Percentiles rank a stretch among this genome's conserved stretches.
phyloP scores from a whole-genome alignment of 805 yeast genomes.

The Sugiyamaella qingdaonensis region DNA sequence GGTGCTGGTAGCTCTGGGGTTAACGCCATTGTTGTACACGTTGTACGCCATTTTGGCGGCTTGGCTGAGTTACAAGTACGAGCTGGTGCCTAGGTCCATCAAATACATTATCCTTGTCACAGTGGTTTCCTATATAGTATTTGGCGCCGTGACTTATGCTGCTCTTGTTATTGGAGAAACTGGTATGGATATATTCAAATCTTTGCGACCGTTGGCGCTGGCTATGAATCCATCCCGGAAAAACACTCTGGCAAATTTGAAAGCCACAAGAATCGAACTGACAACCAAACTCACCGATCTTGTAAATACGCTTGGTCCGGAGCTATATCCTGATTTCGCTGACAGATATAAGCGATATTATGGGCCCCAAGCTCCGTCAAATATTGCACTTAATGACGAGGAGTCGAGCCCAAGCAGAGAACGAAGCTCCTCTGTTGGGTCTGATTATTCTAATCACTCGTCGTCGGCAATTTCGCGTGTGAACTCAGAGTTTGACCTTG shows the following conservation, averaged over 20 bases:
- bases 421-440: conserved; percentile 6
- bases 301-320: conserved; percentile 79
- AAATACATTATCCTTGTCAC: conserved; percentile 34
- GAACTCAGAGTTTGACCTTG: conserved; percentile 55
- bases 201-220: conserved; percentile 72
- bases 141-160: conserved; percentile 75
- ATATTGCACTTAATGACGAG: not conserved
- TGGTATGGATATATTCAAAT: conserved; percentile 84
- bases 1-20: conserved; percentile 78
- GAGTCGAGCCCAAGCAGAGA: conserved; percentile 2
- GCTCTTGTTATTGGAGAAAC: conserved; percentile 89
- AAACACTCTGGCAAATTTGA: conserved; percentile 47
- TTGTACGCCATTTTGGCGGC: conserved; percentile 59
- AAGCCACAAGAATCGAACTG: conserved; percentile 56
- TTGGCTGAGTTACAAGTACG: conserved; percentile 30
- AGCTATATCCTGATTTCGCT: conserved; percentile 81
- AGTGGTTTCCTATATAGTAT: conserved; percentile 53
- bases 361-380: conserved; percentile 14
- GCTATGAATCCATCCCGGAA: conserved; percentile 35
- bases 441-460: conserved; percentile 10
- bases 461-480: conserved; percentile 61
- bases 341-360: conserved; percentile 1
- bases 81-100: conserved; percentile 28
- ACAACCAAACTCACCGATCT: conserved; percentile 71
- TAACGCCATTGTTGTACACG: conserved; percentile 82